Conservation (phyloP, 305 asterid species). For the Rubia balearica region DNA sequence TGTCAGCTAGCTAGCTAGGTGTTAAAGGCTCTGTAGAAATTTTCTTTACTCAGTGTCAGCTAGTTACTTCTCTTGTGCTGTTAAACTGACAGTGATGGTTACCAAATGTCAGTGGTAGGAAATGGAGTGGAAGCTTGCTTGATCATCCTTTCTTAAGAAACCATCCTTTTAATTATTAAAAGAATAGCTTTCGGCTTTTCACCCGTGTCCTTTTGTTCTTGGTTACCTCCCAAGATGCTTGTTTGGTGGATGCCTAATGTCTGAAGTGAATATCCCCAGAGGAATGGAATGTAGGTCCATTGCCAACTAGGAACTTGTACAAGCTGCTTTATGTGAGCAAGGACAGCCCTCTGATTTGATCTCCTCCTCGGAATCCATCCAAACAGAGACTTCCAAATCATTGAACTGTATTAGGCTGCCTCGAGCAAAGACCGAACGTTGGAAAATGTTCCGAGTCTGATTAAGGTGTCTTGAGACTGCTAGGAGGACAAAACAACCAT, state of each 20-base stretch:
- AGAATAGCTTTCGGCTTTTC: background rate
- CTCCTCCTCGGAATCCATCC: slow-evolving; percentile 1
- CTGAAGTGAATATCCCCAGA: slow-evolving; percentile 9
- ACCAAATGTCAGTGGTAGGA: background rate
- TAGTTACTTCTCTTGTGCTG: background rate
- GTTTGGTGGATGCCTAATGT: background rate
- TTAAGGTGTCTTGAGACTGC: slow-evolving; percentile 2
- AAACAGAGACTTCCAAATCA: background rate
- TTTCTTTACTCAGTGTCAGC: background rate
- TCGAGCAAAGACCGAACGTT: background rate
- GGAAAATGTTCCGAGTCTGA: background rate
- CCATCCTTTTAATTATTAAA: background rate
- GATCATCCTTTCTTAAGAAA: background rate
- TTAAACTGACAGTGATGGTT: background rate
- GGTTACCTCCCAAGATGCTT: slow-evolving; percentile 2
- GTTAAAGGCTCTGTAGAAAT: background rate
- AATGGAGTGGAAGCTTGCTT: background rate
- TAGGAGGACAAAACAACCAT: background rate
- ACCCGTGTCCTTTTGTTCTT: slow-evolving; percentile 1
- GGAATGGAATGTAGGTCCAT: slow-evolving; percentile 5
- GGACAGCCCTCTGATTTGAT: slow-evolving; percentile 2
- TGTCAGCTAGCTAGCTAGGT: background rate
- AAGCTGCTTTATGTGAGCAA: slow-evolving; percentile 1
- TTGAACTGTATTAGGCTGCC: background rate
- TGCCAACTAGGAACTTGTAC: slow-evolving; percentile 7